Conservation (phyloP, 75 land plant genomes). For the Gnetum montanum region DNA sequence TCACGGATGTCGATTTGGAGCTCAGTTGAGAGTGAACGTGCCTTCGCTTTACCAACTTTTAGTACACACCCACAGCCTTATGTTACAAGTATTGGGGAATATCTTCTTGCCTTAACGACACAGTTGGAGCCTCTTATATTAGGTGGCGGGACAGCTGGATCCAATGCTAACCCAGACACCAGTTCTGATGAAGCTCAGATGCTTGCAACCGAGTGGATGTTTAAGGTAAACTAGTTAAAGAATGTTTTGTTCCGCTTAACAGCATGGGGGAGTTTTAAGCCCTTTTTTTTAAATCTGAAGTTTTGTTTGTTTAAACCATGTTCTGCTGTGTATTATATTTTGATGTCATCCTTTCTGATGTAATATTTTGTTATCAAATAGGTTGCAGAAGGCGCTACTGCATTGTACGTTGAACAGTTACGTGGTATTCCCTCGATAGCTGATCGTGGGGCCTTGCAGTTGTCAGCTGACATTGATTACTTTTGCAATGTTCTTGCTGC, state of each 20-base stretch:
- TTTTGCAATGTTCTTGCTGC: constrained; percentile 92
- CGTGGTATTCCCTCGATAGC: constrained; percentile 85
- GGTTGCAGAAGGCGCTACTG: constrained; percentile 97
- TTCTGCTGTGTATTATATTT: too few species aligned
- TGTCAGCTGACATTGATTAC: constrained; percentile 91
- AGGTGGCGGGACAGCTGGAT: constrained; percentile 25
- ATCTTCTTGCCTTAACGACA: constrained; percentile 94
- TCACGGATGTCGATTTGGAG: constrained; percentile 76
- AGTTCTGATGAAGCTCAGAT: constrained; percentile 79
- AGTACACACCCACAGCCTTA: constrained; percentile 85
- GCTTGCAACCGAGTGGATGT: constrained; percentile 99
- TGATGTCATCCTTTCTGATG: constrained; percentile 5
- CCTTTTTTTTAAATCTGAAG: too few species aligned
- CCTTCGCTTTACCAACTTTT: constrained; percentile 72
- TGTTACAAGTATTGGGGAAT: constrained; percentile 89
- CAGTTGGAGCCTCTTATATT: constrained; percentile 88
- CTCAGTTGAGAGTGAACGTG: constrained; percentile 63
- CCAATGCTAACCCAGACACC: constrained; percentile 29
- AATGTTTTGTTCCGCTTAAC: too few species aligned
- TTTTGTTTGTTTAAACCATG: too few species aligned
- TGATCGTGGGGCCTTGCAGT: constrained; percentile 92
- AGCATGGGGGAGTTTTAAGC: too few species aligned
- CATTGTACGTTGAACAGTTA: constrained; percentile 83
- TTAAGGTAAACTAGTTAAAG: constrained; percentile 94
- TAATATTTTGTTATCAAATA: constrained; percentile 7